Evolutionary conservation across 768 basidiomycete species (phyloP).

Genomic region (Mycena leptocephala): DNA sequence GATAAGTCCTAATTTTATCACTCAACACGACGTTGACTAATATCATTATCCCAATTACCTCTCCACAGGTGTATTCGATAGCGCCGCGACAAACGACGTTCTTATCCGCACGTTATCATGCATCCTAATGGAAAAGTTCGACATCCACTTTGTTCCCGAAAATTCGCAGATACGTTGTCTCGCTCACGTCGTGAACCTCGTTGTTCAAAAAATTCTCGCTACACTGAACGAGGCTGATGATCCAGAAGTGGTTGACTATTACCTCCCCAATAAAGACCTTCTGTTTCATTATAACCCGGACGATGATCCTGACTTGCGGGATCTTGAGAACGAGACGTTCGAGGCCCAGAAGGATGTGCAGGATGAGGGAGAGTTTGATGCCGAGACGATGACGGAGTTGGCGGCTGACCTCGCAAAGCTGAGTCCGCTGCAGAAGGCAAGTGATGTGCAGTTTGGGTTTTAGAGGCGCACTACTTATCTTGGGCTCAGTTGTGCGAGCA

Average conservation of each 20-base stretch:
- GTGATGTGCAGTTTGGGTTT: too few relatives aligned
- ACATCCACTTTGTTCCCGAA: neutral
- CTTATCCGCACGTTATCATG: neutral
- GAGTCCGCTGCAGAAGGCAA: constrained; percentile 3
- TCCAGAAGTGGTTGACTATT: neutral
- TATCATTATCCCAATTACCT: neutral
- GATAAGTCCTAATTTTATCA: constrained; percentile 43
- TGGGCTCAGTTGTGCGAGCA: too few relatives aligned
- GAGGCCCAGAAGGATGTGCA: neutral
- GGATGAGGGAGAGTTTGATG: constrained; percentile 38
- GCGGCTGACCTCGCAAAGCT: neutral
- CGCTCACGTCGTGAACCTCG: neutral
- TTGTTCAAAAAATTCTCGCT: neutral
- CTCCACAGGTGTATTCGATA: neutral
- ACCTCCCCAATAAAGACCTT: neutral
- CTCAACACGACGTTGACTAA: too few relatives aligned
- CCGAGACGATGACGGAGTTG: neutral
- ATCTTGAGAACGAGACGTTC: too few relatives aligned
- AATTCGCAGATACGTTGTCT: neutral
- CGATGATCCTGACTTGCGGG: neutral
- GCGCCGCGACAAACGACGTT: neutral
- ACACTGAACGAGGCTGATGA: neutral
- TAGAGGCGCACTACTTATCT: too few relatives aligned
- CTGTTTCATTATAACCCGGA: neutral
- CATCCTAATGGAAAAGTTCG: neutral